Percentiles rank a stretch among this genome's conserved stretches.
Conservation (phyloP, 257 asterid genomes). For the Fraxinus anomala region DNA sequence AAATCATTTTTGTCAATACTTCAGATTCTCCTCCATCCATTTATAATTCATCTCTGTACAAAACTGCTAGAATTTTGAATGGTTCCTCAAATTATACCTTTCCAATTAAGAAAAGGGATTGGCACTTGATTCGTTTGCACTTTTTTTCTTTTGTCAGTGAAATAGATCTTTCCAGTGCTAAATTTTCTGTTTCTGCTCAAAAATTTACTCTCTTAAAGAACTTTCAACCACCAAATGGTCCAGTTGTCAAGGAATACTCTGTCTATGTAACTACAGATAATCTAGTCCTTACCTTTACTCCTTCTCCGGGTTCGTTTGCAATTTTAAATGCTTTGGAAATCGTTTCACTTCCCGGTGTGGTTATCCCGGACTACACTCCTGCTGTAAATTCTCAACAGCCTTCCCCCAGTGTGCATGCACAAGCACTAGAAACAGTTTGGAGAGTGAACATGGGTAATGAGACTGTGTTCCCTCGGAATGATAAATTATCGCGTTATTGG, state of each 20-base stretch:
- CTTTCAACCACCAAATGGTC: conserved; percentile 28
- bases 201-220: conserved; percentile 44
- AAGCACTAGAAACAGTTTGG: conserved; percentile 62
- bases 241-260: not conserved
- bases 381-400: not conserved
- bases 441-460: conserved; percentile 90
- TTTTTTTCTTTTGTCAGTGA: conserved; percentile 48
- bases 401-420: conserved; percentile 45
- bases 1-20: conserved; percentile 49
- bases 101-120: conserved; percentile 44
- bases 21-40: conserved; percentile 39
- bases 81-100: conserved; percentile 58
- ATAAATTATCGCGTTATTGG: conserved; percentile 75
- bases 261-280: conserved; percentile 45
- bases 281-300: conserved; percentile 51
- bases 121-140: conserved; percentile 70
- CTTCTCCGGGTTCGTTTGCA: conserved; percentile 55
- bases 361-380: conserved; percentile 56
- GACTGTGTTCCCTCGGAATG: conserved; percentile 47
- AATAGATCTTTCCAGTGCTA: conserved; percentile 47
- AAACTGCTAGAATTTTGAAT: conserved; percentile 60
- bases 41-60: conserved; percentile 42
- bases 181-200: conserved; percentile 63
- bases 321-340: conserved; percentile 72
- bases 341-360: conserved; percentile 58